phyloP scores from a whole-genome alignment of 305 asterid genomes.

The Fraxinus velutina region DNA sequence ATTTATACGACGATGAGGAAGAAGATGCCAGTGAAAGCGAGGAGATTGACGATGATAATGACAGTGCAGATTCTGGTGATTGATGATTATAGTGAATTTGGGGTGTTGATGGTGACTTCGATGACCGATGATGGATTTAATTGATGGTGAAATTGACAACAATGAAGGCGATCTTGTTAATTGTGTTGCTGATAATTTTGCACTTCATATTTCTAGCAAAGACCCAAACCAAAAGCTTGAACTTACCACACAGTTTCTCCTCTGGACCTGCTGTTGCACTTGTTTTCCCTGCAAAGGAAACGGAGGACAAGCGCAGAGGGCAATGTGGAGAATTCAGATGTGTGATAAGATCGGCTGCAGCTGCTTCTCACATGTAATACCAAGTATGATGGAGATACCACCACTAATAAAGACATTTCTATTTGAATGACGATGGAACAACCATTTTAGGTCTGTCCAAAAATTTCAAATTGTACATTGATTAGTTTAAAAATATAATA shows the following conservation, averaged over 20 bases:
- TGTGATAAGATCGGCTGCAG: constrained; percentile 24
- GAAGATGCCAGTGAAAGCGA: neutral
- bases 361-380: constrained; percentile 37
- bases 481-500: neutral
- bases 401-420: neutral
- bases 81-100: neutral
- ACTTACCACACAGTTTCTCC: constrained; percentile 48
- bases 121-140: neutral
- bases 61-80: neutral
- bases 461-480: neutral
- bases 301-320: neutral
- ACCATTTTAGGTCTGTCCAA: neutral
- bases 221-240: constrained; percentile 42
- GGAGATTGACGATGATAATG: neutral
- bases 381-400: constrained; percentile 28
- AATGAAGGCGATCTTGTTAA: neutral
- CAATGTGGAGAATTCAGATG: constrained; percentile 34
- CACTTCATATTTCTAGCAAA: constrained; percentile 42
- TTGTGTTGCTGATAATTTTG: neutral
- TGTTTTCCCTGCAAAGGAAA: constrained; percentile 32
- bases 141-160: neutral
- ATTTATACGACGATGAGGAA: neutral
- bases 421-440: constrained; percentile 10
- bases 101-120: neutral
- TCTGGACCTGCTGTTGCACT: constrained; percentile 52